A percentile compares a stretch with the other conserved stretches of the same genome.
Conservation (phyloP, 768 basidiomycete genomes). For the Rhodotorula babjevae region DNA sequence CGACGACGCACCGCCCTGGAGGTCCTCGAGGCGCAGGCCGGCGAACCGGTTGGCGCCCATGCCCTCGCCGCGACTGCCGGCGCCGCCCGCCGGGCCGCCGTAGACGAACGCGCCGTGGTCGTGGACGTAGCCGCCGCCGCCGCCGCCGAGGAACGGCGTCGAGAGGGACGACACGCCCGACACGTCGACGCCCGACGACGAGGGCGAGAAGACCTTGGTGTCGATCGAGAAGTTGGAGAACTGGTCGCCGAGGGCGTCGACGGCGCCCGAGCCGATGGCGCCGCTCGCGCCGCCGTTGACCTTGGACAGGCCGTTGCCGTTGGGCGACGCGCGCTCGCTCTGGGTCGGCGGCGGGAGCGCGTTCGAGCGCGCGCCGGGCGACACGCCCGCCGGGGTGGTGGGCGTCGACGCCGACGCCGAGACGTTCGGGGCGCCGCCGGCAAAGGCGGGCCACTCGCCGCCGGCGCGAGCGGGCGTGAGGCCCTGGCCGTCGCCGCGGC, state of each 20-base stretch:
- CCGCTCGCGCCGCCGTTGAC: constrained; percentile 1
- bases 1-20: constrained; percentile 61
- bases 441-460: constrained; percentile 49
- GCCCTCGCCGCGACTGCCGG: constrained; percentile 21
- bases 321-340: constrained; percentile 22
- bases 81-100: constrained; percentile 23
- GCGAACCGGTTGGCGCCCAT: constrained; percentile 82
- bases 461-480: constrained; percentile 53
- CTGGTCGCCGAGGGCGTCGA: constrained; percentile 37
- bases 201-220: constrained; percentile 35
- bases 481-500: constrained; percentile 26
- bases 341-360: constrained; percentile 11
- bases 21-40: constrained; percentile 88
- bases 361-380: not conserved
- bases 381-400: constrained; percentile 21
- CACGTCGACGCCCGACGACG: constrained; percentile 21
- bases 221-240: constrained; percentile 40
- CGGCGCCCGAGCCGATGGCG: constrained; percentile 9
- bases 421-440: constrained; percentile 53
- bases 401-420: constrained; percentile 23
- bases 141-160: constrained; percentile 29
- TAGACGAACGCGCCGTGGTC: constrained; percentile 39
- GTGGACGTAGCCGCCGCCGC: constrained; percentile 36
- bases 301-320: constrained; percentile 6
- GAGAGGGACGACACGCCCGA: constrained; percentile 23